Evolutionary conservation across 257 asterid genomes (phyloP).

Genomic region (Solanum piurae): DNA sequence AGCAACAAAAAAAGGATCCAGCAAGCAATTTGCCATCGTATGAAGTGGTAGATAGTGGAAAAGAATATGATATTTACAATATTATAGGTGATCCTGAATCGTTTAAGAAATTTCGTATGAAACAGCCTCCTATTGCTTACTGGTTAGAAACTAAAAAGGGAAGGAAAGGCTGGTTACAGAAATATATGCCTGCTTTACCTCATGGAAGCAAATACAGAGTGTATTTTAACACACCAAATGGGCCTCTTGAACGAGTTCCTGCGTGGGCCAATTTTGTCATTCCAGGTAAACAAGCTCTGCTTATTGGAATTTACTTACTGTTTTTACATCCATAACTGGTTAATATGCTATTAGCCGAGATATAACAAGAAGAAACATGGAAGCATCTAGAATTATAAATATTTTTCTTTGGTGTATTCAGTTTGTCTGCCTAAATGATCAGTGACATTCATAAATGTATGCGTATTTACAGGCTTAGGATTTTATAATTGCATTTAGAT

Average conservation of each 20-base stretch:
- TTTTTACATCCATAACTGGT: not conserved
- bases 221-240: slow-evolving; percentile 78
- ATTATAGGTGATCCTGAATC: slow-evolving; percentile 60
- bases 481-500: not conserved
- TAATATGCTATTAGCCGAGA: not conserved
- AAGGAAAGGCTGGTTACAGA: slow-evolving; percentile 84
- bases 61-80: slow-evolving; percentile 40
- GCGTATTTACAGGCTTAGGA: not conserved
- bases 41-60: slow-evolving; percentile 78
- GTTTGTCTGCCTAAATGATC: not conserved
- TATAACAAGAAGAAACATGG: not conserved
- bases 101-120: slow-evolving; percentile 52
- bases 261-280: slow-evolving; percentile 97
- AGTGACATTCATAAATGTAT: not conserved
- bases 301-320: slow-evolving; percentile 17
- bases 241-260: slow-evolving; percentile 95
- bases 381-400: not conserved
- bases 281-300: slow-evolving; percentile 51
- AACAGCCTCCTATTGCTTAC: slow-evolving; percentile 86
- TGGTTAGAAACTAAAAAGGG: slow-evolving; percentile 97
- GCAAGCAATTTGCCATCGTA: slow-evolving; percentile 76
- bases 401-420: not conserved
- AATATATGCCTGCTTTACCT: slow-evolving; percentile 76
- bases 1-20: slow-evolving; percentile 82
- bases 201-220: slow-evolving; percentile 94